Evolutionary conservation across 345 rosid genomes (phyloP), one percentile per base, ranked within the genome.

Genomic region (Eucalyptus caleyi): DNA sequence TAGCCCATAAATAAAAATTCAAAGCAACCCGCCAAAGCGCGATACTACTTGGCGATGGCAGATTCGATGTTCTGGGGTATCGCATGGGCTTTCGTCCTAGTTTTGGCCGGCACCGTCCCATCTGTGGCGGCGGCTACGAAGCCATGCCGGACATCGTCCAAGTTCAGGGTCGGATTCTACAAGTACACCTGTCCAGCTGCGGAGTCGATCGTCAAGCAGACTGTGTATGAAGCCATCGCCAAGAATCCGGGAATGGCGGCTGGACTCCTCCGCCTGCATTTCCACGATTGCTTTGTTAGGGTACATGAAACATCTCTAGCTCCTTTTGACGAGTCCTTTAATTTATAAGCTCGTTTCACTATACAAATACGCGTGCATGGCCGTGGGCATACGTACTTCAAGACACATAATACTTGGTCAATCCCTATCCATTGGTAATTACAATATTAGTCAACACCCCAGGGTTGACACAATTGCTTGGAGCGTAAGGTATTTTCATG

Each of bases 211-310:
- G 89, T 90, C 26, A 60, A 72, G 45, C 34, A 81, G 13, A 86
- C 56, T 10, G 90, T 89, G 30, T 47, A 16, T 50, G 85, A 62
- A 50, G 90, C 90, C 4, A 1, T 89, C 45, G 50, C 90, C 34
- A 56, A 54, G 27, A 42, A 90, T 88, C 88, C 60, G 0, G 88
- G 90, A 23, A 8, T 92, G 9, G 90, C 88, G 0, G 88, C 89
- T 0, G 91, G 90, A 53, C 51, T 92, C 15, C 60, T 92, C 49
- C 82, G 93, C 72, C 89, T 90, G 91, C 87, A 92, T 87, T 90
- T 92, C 85, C 91, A 92, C 50, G 93, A 90, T 50, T 92, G 91
- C 82, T 92, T 92, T 37, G 91, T 89, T 27, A 85, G 91, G 90
- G 91, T 92, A 89, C 11, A 90, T 9, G 54, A 88, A 49, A 47